Base-by-base conservation (phyloP, 306 rosid species). In the Canavalia gladiata region DNA sequence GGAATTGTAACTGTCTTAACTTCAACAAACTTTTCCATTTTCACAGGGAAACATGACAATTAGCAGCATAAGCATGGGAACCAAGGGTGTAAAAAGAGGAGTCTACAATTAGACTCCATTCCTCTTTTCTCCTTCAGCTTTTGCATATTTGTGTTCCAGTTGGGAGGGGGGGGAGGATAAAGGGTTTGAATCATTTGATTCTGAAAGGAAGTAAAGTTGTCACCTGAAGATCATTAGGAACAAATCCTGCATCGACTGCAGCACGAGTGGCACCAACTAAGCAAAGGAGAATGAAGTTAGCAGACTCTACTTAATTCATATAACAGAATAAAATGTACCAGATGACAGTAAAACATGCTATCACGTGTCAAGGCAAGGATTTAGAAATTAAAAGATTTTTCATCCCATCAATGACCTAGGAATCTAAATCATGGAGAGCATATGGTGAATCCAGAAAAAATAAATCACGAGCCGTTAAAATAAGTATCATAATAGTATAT, bases 171-270 rank as follows among this genome's bases (percentile, higher is more conserved):
- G 52, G 47, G 7, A 45, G 5, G 25, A 18, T 1, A 13, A 6
- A 37, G 43, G 67, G 30, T 51, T 18, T 18, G 25, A 18, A 18
- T 18, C 25, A 18, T 18, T 49, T 50, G 67, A 65, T 76, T 42
- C 80, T 67, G 25, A 72, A 77, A 72, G 78, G 75, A 75, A 80
- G 35, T 37, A 76, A 56, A 64, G 65, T 70, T 68, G 67, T 86
- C 62, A 92, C 99, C 99, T 95, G 99, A 79, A 95, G 87, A 42
- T 95, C 99, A 82, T 95, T 95, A 29, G 95, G 91, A 85, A 95
- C 99, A 87, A 86, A 95, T 74, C 95, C 99, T 1, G 95, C 97
- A 86, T 95, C 99, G 82, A 95, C 99, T 78, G 99, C 99, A 72
- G 99, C 99, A 50, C 97, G 95, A 39, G 97, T 92, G 50, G 99